Percentiles rank a stretch among this genome's conserved stretches.
phyloP scores from a whole-genome alignment of 2,329 filamentous ascomycete genomes.

The Exophiala sp. region DNA sequence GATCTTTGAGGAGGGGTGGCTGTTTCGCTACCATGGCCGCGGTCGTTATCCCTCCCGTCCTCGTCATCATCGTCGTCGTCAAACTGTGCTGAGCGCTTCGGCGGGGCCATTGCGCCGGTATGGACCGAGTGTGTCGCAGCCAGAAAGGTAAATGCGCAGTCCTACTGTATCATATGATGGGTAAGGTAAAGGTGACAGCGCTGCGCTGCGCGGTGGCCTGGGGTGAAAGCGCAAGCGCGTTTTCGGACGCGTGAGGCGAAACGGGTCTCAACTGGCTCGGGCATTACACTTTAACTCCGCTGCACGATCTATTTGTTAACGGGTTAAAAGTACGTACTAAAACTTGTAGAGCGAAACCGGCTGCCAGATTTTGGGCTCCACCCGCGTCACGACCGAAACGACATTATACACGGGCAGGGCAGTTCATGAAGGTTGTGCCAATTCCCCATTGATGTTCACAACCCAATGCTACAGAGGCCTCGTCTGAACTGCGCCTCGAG shows the following conservation, averaged over 20 bases:
- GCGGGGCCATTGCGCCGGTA: constrained; percentile 8
- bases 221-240: not conserved
- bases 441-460: too few relatives aligned
- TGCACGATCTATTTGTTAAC: constrained; percentile 1
- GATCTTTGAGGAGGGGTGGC: constrained; percentile 10
- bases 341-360: not conserved
- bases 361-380: not conserved
- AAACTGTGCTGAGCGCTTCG: constrained; percentile 11
- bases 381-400: not conserved
- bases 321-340: too few relatives aligned
- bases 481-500: not conserved
- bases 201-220: too few relatives aligned
- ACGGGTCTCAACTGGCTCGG: not conserved
- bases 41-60: constrained; percentile 4
- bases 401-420: too few relatives aligned
- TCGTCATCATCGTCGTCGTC: constrained; percentile 5
- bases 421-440: not conserved
- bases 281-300: not conserved
- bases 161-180: too few relatives aligned
- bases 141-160: too few relatives aligned
- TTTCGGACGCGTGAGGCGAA: not conserved
- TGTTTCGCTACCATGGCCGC: not conserved
- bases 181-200: not conserved
- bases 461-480: not conserved
- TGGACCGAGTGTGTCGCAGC: not conserved